Base-by-base conservation (phyloP, 2,329 filamentous ascomycete genomes). In the Aspergillus sojae region DNA sequence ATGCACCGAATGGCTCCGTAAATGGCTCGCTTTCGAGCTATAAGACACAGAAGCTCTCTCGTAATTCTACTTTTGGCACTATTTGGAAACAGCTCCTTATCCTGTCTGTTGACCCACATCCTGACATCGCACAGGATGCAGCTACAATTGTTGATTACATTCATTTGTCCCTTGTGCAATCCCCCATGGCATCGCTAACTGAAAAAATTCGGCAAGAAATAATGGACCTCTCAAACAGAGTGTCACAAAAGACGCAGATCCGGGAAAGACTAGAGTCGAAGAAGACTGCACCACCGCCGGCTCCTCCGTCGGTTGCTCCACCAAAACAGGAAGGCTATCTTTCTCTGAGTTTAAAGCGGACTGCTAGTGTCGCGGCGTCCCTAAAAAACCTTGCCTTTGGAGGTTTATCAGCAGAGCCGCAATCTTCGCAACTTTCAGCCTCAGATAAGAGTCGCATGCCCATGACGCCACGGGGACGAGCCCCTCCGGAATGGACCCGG, bases 61-160 rank as follows among this genome's bases (percentile, higher is more conserved):
- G 92, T 67, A 95, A 96, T 73, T 97, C 93, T 0, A 91, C 97
- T 21, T 97, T 96, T 76, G 91, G 94, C 34, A 91, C 94, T 1
- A 91, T 96, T 66, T 99, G 95, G 95, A 95, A 96, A 76, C 92
- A 97, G 72, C 85, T 96, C 50, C 83, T 97, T 63, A 92, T 96
- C 66, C 85, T 98, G 77, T 94, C 93, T 52, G 92, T 96, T 21
- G 95, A 99, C 74, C 94, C 95, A 46, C 94, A 97, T 74, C 93
- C 94, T 1, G 94, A 98, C 74, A 92, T 98, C 39, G 91, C 96
- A 66, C 86, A 90, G 68, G 91, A 95, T 75, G 94, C 93, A 11
- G 89, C 88, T 6, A 84, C 90, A n/a, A 89, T 98, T 52, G 88
- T 96, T 34, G 95, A 99, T 77, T 92, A 91, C 71, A 85, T 98